phyloP scores from a whole-genome alignment of 169 alveolate genomes.

The Theileria parva region DNA sequence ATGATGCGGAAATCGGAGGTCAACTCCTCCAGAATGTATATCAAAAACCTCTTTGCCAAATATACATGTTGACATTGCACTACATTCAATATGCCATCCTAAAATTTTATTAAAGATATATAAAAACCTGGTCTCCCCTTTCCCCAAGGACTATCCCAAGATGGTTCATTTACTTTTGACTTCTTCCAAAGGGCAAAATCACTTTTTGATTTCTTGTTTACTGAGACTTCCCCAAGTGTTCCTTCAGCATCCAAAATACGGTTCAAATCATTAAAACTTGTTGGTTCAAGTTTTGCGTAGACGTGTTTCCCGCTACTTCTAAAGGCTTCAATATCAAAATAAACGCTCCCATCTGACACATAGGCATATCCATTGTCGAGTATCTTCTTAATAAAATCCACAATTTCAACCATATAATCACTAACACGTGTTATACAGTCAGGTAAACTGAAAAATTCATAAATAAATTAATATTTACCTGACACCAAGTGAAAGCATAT shows the following conservation, averaged over 20 bases:
- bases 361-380: slow-evolving; percentile 93
- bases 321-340: slow-evolving; percentile 91
- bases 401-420: slow-evolving; percentile 93
- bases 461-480: slow-evolving; percentile 25
- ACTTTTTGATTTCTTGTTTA: slow-evolving; percentile 88
- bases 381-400: slow-evolving; percentile 87
- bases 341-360: slow-evolving; percentile 93
- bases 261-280: slow-evolving; percentile 80
- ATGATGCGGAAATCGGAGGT: slow-evolving; percentile 98
- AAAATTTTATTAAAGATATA: neutral
- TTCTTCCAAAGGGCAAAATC: slow-evolving; percentile 99
- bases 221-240: slow-evolving; percentile 79
- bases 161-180: slow-evolving; percentile 95
- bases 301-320: slow-evolving; percentile 82
- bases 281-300: slow-evolving; percentile 93
- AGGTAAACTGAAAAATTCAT: slow-evolving; percentile 76
- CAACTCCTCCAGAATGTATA: slow-evolving; percentile 99
- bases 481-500: slow-evolving; percentile 89
- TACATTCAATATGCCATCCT: slow-evolving; percentile 99
- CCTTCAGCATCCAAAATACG: slow-evolving; percentile 92
- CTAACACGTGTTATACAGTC: slow-evolving; percentile 94
- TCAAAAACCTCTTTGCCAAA: slow-evolving; percentile 90
- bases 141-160: slow-evolving; percentile 99
- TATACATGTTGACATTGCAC: slow-evolving; percentile 94
- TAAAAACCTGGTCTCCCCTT: slow-evolving; percentile 94